Conservation (phyloP, 768 basidiomycete genomes). For the Suillus tomentosus region DNA sequence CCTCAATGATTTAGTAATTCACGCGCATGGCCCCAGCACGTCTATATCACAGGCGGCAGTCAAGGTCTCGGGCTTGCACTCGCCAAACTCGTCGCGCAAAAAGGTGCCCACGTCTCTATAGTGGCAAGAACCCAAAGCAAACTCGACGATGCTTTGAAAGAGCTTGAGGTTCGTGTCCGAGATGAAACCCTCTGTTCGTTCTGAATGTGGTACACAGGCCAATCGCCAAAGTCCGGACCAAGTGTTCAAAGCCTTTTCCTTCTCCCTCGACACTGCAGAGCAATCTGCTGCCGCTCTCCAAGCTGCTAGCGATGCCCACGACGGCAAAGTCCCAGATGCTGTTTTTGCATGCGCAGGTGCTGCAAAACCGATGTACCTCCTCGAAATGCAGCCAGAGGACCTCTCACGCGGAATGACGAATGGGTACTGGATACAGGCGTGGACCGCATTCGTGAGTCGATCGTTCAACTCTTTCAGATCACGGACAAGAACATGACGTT, state of each 20-base stretch:
- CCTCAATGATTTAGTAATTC: too few species aligned
- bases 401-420: constrained; percentile 59
- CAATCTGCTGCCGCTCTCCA: constrained; percentile 64
- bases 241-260: constrained; percentile 65
- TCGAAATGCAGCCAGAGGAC: constrained; percentile 65
- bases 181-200: not conserved
- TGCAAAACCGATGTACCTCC: constrained; percentile 69
- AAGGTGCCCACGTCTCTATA: constrained; percentile 83
- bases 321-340: constrained; percentile 68
- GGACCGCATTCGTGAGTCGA: constrained; percentile 47
- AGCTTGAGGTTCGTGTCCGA: constrained; percentile 63
- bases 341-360: constrained; percentile 81
- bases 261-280: constrained; percentile 54
- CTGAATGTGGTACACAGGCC: constrained; percentile 38
- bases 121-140: constrained; percentile 74
- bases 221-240: constrained; percentile 58
- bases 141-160: constrained; percentile 57
- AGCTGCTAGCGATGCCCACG: constrained; percentile 54
- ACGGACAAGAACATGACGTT: not conserved
- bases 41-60: constrained; percentile 84
- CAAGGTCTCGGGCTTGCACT: constrained; percentile 79
- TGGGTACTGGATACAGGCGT: constrained; percentile 52
- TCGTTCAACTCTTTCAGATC: not conserved
- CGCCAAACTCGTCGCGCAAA: constrained; percentile 61
- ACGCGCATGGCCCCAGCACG: constrained; percentile 54